A percentile compares a stretch with the other conserved stretches of the same genome.
Conservation (phyloP, 2,329 filamentous ascomycete genomes). For the Verticillium klebahnii region DNA sequence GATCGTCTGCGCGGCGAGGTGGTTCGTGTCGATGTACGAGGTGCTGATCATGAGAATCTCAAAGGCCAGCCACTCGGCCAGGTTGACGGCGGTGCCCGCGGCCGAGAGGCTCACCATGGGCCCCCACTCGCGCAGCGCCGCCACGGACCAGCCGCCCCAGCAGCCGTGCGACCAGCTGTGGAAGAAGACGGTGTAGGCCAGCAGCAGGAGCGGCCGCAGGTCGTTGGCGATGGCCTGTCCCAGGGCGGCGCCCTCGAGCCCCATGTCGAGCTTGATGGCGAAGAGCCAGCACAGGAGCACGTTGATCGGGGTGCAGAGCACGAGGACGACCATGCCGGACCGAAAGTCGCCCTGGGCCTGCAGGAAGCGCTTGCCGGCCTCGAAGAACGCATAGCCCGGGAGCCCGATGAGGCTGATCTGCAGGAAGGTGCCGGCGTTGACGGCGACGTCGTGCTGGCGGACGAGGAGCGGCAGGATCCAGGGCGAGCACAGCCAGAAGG, state of each 20-base stretch:
- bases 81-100: constrained; percentile 32
- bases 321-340: constrained; percentile 39
- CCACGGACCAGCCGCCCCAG: constrained; percentile 36
- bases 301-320: constrained; percentile 43
- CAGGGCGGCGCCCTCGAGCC: constrained; percentile 45
- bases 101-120: constrained; percentile 32
- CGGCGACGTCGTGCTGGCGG: constrained; percentile 39
- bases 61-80: constrained; percentile 38
- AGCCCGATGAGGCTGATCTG: constrained; percentile 42
- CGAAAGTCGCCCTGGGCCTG: constrained; percentile 52
- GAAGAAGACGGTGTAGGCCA: constrained; percentile 38
- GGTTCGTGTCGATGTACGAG: constrained; percentile 36
- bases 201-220: constrained; percentile 40
- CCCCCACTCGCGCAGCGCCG: constrained; percentile 32
- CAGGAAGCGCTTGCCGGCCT: constrained; percentile 48
- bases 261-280: constrained; percentile 34
- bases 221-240: constrained; percentile 44
- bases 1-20: constrained; percentile 36
- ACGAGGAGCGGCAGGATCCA: constrained; percentile 39
- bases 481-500: constrained; percentile 43
- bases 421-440: constrained; percentile 44
- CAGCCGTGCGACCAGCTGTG: constrained; percentile 35
- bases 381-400: constrained; percentile 49
- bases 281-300: constrained; percentile 44
- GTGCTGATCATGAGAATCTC: constrained; percentile 40